Evolutionary conservation across 768 basidiomycete species (phyloP).

Genomic region (Trametopsis cervina): DNA sequence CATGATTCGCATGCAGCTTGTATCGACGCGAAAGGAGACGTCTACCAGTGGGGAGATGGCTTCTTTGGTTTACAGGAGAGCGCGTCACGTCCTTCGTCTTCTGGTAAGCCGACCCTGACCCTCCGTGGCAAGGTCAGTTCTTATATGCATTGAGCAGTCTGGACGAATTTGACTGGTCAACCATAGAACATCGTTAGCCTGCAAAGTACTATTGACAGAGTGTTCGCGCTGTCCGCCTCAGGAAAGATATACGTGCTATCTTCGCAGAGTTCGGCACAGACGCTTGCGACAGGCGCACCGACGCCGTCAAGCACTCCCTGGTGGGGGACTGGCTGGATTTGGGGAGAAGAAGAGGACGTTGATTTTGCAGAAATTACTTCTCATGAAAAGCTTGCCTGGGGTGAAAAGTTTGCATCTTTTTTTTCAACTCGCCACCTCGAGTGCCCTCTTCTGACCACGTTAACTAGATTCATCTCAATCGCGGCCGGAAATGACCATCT

Average conservation of each 20-base stretch:
- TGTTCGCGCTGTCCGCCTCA: constrained; percentile 75
- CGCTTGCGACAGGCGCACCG: constrained; percentile 28
- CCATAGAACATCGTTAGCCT: constrained; percentile 62
- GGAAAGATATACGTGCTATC: constrained; percentile 72
- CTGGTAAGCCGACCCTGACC: constrained; percentile 41
- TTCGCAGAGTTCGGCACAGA: constrained; percentile 42
- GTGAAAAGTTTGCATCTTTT: constrained; percentile 54
- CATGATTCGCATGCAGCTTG: constrained; percentile 66
- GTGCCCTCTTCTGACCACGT: too few species aligned
- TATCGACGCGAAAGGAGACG: constrained; percentile 72
- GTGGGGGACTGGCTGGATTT: constrained; percentile 58
- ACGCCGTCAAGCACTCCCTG: constrained; percentile 44
- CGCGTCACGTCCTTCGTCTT: constrained; percentile 17
- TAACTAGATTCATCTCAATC: constrained; percentile 71
- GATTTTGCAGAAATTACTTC: constrained; percentile 61
- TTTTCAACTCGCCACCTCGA: constrained; percentile 9
- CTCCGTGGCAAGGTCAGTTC: constrained; percentile 54
- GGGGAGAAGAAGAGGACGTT: constrained; percentile 42
- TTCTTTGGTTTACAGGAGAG: constrained; percentile 34
- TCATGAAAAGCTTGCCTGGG: constrained; percentile 44
- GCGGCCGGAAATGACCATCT: constrained; percentile 67
- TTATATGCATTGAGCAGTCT: constrained; percentile 9
- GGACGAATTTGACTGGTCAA: too few species aligned
- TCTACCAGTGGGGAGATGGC: constrained; percentile 78
- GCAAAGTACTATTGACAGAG: constrained; percentile 47